Evolutionary conservation across 2,329 filamentous ascomycete species (phyloP).

Genomic region (Phaeosphaeriaceae sp.): DNA sequence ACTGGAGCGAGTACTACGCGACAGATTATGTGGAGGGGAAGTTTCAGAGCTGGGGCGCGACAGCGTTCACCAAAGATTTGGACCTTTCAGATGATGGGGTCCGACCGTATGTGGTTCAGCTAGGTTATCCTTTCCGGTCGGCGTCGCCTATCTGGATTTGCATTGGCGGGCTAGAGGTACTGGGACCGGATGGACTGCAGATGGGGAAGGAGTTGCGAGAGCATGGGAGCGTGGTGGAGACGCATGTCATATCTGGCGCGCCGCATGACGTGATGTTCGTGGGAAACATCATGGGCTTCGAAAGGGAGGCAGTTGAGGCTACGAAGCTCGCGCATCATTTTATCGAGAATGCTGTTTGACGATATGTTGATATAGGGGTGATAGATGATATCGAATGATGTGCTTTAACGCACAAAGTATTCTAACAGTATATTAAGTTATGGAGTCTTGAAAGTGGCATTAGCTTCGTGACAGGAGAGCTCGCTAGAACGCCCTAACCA

Average conservation of each 20-base stretch:
- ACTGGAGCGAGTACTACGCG: background rate
- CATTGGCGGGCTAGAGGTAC: background rate
- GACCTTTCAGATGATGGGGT: background rate
- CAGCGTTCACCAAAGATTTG: background rate
- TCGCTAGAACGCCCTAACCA: background rate
- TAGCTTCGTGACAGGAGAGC: background rate
- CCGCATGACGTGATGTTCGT: background rate
- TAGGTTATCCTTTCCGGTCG: background rate
- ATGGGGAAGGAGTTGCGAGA: background rate
- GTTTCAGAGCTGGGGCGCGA: background rate
- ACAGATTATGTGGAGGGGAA: background rate
- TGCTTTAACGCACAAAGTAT: background rate
- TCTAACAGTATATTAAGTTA: background rate
- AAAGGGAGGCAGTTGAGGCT: background rate
- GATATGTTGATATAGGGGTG: background rate
- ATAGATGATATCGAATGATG: background rate
- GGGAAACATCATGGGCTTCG: background rate
- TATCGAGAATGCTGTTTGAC: background rate
- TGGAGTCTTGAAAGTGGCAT: background rate
- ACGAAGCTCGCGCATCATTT: background rate
- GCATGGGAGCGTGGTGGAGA: background rate
- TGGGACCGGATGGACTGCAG: background rate
- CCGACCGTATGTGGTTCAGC: background rate
- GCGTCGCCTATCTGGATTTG: background rate
- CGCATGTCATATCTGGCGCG: background rate